phyloP scores from a whole-genome alignment of 768 basidiomycete genomes.

The Phanerodontia chrysosporium region DNA sequence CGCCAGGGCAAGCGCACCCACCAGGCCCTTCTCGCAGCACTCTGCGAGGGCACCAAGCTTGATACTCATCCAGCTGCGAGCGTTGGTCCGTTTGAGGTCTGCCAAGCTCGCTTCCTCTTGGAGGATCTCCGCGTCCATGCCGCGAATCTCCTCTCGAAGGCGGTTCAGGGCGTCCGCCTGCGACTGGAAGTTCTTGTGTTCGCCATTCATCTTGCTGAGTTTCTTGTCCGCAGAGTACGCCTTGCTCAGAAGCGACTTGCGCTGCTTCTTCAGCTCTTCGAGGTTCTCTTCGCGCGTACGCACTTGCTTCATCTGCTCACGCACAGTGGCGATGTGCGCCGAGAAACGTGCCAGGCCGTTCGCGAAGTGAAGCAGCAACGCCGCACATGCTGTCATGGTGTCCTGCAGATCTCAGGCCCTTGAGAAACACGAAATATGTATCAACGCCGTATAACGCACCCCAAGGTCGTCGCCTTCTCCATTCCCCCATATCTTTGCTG shows the following conservation, averaged over 20 bases:
- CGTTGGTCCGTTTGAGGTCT: constrained; percentile 75
- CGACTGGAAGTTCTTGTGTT: constrained; percentile 74
- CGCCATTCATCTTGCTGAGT: constrained; percentile 82
- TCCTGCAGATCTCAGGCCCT: constrained; percentile 43
- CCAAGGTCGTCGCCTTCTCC: constrained; percentile 83
- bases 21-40: constrained; percentile 74
- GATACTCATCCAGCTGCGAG: constrained; percentile 68
- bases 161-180: constrained; percentile 73
- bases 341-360: constrained; percentile 67
- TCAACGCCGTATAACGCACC: constrained; percentile 32
- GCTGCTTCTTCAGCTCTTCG: constrained; percentile 68
- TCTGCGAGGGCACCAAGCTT: constrained; percentile 89
- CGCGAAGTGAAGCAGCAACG: constrained; percentile 63
- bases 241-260: constrained; percentile 60
- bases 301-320: constrained; percentile 74
- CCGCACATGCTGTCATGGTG: constrained; percentile 64
- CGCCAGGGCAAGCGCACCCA: constrained; percentile 21
- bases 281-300: constrained; percentile 81
- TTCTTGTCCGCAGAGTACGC: constrained; percentile 87
- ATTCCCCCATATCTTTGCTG: constrained; percentile 65
- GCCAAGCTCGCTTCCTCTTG: constrained; percentile 74
- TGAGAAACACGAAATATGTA: background rate
- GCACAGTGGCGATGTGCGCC: constrained; percentile 61
- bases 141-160: constrained; percentile 71
- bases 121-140: constrained; percentile 80